phyloP scores from a whole-genome alignment of 768 basidiomycete species.

The Polyporus arcularius region DNA sequence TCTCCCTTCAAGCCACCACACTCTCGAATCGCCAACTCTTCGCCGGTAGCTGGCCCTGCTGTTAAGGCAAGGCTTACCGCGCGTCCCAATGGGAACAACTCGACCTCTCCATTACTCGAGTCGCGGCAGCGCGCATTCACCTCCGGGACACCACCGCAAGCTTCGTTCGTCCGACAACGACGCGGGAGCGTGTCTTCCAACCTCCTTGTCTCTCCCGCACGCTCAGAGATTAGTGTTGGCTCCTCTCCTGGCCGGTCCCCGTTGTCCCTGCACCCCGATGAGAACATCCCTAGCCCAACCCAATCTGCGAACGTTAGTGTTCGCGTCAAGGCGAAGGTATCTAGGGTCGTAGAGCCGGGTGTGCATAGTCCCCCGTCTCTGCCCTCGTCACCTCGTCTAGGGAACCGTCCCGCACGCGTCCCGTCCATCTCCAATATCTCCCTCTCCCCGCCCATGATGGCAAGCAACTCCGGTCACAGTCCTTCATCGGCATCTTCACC shows the following conservation, averaged over 20 bases:
- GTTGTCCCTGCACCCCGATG: slow-evolving; percentile 18
- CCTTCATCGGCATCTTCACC: slow-evolving; percentile 19
- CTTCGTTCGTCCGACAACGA: slow-evolving; percentile 19
- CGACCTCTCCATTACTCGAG: slow-evolving; percentile 23
- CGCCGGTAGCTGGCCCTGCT: slow-evolving; percentile 32
- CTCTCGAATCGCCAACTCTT: slow-evolving; percentile 30
- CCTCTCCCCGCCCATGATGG: slow-evolving; percentile 27
- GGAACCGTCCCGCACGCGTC: slow-evolving; percentile 32
- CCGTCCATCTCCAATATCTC: slow-evolving; percentile 34
- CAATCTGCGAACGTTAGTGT: slow-evolving; percentile 16
- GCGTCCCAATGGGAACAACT: slow-evolving; percentile 22
- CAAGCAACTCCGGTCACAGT: slow-evolving; percentile 16
- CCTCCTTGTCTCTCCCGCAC: slow-evolving; percentile 12
- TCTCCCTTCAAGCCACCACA: slow-evolving; percentile 42
- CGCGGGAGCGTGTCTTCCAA: slow-evolving; percentile 32
- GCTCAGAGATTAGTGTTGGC: slow-evolving; percentile 14
- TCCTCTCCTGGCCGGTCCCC: slow-evolving; percentile 21
- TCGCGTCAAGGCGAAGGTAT: slow-evolving; percentile 64
- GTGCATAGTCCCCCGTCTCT: slow-evolving; percentile 26
- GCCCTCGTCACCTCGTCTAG: slow-evolving; percentile 20
- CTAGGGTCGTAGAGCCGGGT: slow-evolving; percentile 44
- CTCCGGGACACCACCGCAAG: slow-evolving; percentile 16
- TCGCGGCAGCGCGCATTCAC: slow-evolving; percentile 35
- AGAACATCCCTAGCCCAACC: slow-evolving; percentile 18
- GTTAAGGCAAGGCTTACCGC: slow-evolving; percentile 23